phyloP scores from a whole-genome alignment of 805 yeast genomes.

The Candida germanica region DNA sequence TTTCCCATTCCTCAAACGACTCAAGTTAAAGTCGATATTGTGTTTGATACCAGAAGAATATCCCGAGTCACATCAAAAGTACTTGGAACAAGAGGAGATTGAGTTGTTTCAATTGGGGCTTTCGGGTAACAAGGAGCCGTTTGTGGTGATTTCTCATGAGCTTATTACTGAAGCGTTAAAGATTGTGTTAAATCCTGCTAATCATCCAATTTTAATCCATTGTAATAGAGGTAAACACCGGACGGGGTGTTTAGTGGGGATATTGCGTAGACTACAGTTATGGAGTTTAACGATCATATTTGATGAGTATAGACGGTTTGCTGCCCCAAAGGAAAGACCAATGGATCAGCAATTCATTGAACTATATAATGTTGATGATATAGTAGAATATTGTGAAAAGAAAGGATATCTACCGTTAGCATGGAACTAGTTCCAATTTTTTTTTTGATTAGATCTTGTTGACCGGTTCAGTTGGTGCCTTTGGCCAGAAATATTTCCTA shows the following conservation, averaged over 20 bases:
- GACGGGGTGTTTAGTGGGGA: conserved; percentile 95
- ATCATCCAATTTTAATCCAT: conserved; percentile 90
- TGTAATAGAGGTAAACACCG: conserved; percentile 97
- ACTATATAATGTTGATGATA: conserved; percentile 67
- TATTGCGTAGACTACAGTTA: conserved; percentile 79
- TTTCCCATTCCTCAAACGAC: conserved; percentile 60
- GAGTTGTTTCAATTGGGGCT: conserved; percentile 82
- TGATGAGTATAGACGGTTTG: conserved; percentile 92
- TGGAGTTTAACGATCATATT: conserved; percentile 95
- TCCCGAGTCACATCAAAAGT: conserved; percentile 71
- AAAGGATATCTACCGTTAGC: conserved; percentile 62
- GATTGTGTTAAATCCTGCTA: conserved; percentile 76
- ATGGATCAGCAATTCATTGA: conserved; percentile 95
- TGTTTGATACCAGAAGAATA: conserved; percentile 90
- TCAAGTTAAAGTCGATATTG: conserved; percentile 69
- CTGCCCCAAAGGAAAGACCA: conserved; percentile 92
- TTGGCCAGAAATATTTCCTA: conserved; percentile 59
- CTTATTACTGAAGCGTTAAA: conserved; percentile 76
- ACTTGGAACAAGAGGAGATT: conserved; percentile 59
- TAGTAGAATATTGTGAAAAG: conserved; percentile 51
- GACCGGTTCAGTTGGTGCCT: no score
- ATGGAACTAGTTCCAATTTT: conserved; percentile 51
- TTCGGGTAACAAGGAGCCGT: conserved; percentile 95
- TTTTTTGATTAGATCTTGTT: no score
- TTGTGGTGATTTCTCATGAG: conserved; percentile 67